These are phyloP conservation scores for Cryptococcus sp. DNA, from an alignment of 1,284 basidiomycete genomes.

Conservation along the genomic window DNA sequence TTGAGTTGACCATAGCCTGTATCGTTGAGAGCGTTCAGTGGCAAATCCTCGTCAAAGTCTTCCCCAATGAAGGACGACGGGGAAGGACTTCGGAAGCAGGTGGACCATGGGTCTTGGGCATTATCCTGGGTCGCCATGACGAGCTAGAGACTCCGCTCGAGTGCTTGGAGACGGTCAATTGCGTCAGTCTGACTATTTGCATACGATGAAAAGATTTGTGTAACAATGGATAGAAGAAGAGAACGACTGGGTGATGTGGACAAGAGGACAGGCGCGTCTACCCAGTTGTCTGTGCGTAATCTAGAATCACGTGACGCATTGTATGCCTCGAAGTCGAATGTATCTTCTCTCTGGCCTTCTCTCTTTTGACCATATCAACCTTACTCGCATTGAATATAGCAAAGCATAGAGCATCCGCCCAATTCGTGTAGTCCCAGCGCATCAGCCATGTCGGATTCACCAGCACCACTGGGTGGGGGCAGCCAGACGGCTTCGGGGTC, in stretches of 20 bases:
- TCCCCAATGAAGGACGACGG: background rate
- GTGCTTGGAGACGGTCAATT: no score
- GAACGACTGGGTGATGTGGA: no score
- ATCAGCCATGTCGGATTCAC: constrained; percentile 33
- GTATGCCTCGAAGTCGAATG: no score
- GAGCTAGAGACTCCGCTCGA: no score
- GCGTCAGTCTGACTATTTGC: no score
- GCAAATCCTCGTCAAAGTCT: background rate
- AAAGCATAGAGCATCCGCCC: background rate
- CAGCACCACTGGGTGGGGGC: constrained; percentile 30
- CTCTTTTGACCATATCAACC: background rate
- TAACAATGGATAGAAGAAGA: no score
- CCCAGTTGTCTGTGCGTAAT: no score
- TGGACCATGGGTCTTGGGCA: background rate
- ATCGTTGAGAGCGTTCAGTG: background rate
- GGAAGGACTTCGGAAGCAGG: background rate
- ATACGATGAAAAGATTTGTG: no score
- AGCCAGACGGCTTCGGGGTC: constrained; percentile 17
- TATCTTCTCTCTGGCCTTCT: no score
- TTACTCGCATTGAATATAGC: background rate
- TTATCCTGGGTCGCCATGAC: no score
- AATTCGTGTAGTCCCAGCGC: background rate
- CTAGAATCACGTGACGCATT: no score
- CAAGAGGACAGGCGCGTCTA: no score
- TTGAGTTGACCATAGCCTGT: background rate